phyloP scores from a whole-genome alignment of 352 stramenopile genomes.

The Blastocystis sp. region DNA sequence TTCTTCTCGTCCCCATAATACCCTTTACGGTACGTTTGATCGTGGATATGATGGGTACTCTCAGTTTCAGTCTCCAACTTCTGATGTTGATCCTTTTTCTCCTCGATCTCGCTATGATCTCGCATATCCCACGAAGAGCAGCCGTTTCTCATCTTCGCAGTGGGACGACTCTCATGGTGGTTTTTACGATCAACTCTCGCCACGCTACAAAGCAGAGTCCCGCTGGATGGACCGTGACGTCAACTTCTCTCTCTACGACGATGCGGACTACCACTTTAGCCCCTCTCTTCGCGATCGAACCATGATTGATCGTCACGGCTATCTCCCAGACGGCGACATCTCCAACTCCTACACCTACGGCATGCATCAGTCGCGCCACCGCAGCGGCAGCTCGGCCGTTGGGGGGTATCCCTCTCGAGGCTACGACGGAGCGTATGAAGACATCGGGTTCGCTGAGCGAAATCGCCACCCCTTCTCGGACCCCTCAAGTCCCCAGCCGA shows the following conservation, averaged over 20 bases:
- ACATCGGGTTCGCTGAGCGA: not conserved
- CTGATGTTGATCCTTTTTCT: not conserved
- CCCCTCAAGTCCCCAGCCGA: slow-evolving; percentile 14
- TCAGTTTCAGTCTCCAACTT: not conserved
- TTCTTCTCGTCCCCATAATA: not conserved
- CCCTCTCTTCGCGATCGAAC: not conserved
- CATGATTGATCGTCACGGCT: not conserved
- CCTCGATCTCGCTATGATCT: slow-evolving; percentile 51
- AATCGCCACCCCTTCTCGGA: slow-evolving; percentile 15
- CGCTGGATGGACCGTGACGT: slow-evolving; percentile 20
- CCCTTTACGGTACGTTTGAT: not conserved
- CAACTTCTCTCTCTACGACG: slow-evolving; percentile 8
- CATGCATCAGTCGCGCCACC: not conserved
- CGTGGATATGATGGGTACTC: not conserved
- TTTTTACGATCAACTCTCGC: not conserved
- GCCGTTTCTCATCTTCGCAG: not conserved
- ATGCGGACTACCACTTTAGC: not conserved
- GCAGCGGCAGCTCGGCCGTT: not conserved
- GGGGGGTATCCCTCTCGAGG: not conserved
- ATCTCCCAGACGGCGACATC: not conserved
- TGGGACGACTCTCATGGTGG: slow-evolving; percentile 9
- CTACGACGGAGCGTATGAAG: not conserved
- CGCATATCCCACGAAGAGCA: not conserved
- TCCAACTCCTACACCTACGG: slow-evolving; percentile 33
- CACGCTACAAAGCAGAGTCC: slow-evolving; percentile 25